These are phyloP conservation scores for Jatropha multifida DNA, from an alignment of 441 rosid genomes.

Conservation along the genomic window DNA sequence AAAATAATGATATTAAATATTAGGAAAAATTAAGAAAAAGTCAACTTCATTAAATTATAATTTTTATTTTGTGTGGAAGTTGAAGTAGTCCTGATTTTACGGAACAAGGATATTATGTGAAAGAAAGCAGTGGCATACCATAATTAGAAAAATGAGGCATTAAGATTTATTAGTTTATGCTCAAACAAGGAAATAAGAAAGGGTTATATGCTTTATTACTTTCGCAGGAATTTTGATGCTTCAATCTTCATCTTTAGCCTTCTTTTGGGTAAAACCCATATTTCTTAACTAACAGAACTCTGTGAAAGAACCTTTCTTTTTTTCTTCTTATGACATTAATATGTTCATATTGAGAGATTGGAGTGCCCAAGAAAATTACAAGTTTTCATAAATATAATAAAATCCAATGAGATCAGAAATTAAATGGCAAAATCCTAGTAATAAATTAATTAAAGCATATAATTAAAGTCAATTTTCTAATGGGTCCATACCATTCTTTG, in stretches of 20 bases:
- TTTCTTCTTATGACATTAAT: neutral
- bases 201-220: neutral
- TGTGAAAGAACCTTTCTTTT: neutral
- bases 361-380: too few species aligned
- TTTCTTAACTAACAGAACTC: too few species aligned
- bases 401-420: too few species aligned
- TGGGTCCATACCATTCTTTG: neutral
- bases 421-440: neutral
- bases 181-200: neutral
- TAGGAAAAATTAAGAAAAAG: too few species aligned
- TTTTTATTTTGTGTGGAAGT: too few species aligned
- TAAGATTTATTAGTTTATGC: neutral
- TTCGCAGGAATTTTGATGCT: slow-evolving; percentile 3
- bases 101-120: neutral
- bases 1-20: too few species aligned
- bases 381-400: too few species aligned
- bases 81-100: too few species aligned
- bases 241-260: neutral
- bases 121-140: neutral
- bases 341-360: neutral
- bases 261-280: neutral
- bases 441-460: neutral
- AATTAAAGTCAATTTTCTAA: neutral
- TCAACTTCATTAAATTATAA: too few species aligned
- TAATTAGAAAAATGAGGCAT: slow-evolving; percentile 3